Evolutionary conservation across 495 filamentous ascomycete genomes (phyloP), one percentile per base, ranked within the genome.

Genomic region (Penicillium maclennaniae): DNA sequence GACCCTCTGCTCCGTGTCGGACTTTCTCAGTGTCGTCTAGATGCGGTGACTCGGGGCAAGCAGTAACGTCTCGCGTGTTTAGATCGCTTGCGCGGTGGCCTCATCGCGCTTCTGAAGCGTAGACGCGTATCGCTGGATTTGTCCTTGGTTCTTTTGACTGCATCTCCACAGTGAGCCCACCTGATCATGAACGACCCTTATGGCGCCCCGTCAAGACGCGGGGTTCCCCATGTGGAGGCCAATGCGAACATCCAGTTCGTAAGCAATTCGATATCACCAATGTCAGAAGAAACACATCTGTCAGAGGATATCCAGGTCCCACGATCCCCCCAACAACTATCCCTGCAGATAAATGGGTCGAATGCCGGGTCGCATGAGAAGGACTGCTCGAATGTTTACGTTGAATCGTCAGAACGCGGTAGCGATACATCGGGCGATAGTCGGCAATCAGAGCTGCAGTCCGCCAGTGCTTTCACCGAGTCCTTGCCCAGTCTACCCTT

Each of bases 361-460:
- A 54, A 60, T 51, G 52, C 58, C 1, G 41, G 44, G 15, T 17
- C 58, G 20, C 36, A 48, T 27, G 52, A 55, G 42, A 54, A 51
- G 17, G 28, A 39, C 16, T 17, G 45, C 21, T 15, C 55, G 14
- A 51, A 45, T 26, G 46, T 23, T 26, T 57, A 53, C 49, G 54
- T 67, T 23, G 58, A 64, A 51, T 60, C 63, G 4, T 66, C 63
- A 23, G 57, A 67, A 41, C 63, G 54, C 42, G 58, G 54, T 23
- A 66, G 63, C 45, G 52, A 61, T 25, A 61, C 60, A 7, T 63
- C 63, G 14, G 48, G 23, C 27, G 56, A 66, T 28, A 38, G 57
- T 38, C 60, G 23, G 51, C 54, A 40, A 36, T 58, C 48, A 31
- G 58, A 67, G 28, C 51, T 47, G 27, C 55, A 61, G 28, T 64